Percentiles rank a stretch among this genome's conserved stretches.
Conservation (phyloP, 345 rosid genomes). For the Trapa incisa region DNA sequence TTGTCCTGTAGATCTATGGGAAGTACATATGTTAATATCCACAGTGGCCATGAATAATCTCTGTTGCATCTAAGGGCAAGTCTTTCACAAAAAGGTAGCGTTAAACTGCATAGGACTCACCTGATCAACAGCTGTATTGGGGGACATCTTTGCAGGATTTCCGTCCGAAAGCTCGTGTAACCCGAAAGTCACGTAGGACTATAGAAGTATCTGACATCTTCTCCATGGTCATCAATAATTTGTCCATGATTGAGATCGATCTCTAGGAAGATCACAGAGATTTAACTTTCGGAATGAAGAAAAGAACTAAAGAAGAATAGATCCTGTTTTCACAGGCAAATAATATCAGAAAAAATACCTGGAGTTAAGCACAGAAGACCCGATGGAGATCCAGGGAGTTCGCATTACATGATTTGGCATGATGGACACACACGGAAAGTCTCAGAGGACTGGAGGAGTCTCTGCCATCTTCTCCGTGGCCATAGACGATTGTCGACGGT, state of each 20-base stretch:
- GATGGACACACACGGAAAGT: slow-evolving; percentile 30
- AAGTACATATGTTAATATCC: too few relatives aligned
- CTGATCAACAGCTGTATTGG: slow-evolving; percentile 5
- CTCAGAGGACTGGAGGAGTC: background rate
- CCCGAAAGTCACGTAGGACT: slow-evolving; percentile 1
- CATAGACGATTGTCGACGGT: background rate
- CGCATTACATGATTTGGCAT: slow-evolving; percentile 53
- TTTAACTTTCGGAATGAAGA: background rate
- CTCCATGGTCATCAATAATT: too few relatives aligned
- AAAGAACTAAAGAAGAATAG: background rate
- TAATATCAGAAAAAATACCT: background rate
- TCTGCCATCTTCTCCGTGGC: background rate
- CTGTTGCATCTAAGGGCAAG: background rate
- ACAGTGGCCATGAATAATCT: background rate
- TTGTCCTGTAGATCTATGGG: too few relatives aligned
- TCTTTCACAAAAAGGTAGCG: background rate
- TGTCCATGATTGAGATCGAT: too few relatives aligned
- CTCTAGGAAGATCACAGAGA: background rate
- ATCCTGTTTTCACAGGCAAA: background rate
- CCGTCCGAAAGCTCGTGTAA: slow-evolving; percentile 58
- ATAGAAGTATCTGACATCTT: too few relatives aligned
- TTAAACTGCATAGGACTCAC: slow-evolving; percentile 17
- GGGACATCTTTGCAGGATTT: too few relatives aligned
- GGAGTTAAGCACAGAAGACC: background rate
- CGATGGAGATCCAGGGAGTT: background rate